Base-by-base conservation (phyloP, 2,329 filamentous ascomycete species). In the Xylaria sp. region DNA sequence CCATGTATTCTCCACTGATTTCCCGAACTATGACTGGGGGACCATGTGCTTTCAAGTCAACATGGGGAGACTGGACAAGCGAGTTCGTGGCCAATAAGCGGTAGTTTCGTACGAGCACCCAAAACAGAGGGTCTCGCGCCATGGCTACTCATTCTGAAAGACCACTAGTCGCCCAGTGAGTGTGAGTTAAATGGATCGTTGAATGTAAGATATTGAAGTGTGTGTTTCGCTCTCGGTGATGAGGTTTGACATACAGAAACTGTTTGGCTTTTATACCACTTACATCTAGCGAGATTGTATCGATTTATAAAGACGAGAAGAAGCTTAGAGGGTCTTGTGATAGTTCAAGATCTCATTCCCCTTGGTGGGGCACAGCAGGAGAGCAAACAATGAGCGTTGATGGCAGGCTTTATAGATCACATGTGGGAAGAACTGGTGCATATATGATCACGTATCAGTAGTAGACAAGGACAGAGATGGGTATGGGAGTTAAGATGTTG, bases 71-170 rank as follows among this genome's bases (percentile, higher is more conserved):
- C 37, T 76, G 72, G 7, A 78, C 74, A 28, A 71, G 60, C 41
- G 65, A 67, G 6, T 72, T 70, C 25, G 71, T 68, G 55, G 72
- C 61, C 3, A 66, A 67, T 70, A 73, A 74, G 46, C 70, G 73
- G 55, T 76, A 77, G 15, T 77, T 60, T 31, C 74, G 72, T 13
- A 77, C 77, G 8, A 31, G 28, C n/a, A 77, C 56, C 31, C 72
- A 52, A 41, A 64, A 67, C 2, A n/a, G 25, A 54, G 20, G 58
- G 15, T 48, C 50, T 48, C 46, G 37, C 4, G 46, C 66, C 69
- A 66, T 66, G 9, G 18, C 28, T 39, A 44, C 48, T 39, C 54
- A 55, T 50, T 12, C 56, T 50, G 57, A 28, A 62, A 31, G 15
- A 12, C 23, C 37, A 37, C 13, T 23, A 20, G 34, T 55, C 6